Base-by-base conservation (phyloP, 1,284 basidiomycete species). In the Microbotryum violaceum region DNA sequence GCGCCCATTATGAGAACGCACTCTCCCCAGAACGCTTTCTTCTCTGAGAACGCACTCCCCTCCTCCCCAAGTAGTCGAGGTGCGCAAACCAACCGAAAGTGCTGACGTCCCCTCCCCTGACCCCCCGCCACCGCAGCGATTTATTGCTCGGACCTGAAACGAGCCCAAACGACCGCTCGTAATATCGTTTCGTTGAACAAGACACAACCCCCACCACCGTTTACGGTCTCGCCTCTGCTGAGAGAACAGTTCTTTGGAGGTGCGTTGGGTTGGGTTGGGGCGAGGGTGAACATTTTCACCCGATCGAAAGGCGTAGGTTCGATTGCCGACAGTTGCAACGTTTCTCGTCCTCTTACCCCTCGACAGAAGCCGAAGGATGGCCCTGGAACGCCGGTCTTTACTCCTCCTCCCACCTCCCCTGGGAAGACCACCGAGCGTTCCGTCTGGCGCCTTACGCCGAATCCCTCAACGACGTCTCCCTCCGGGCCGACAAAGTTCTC, bases 121-220 rank as follows among this genome's bases (percentile, higher is more conserved):
- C 31, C 29, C 12, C 5, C 4, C 12, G 2, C 8, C 10, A 1
- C 2, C 6, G 5, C 54, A 67, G 81, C 82, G 21, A 87, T 97
- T 62, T 84, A 89, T 74, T 81, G 87, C 9, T 93, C 90, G 0
- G 82, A 87, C 61, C 81, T 96, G 55, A 82, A 85, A 70, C 84
- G 92, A 29, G 89, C 91, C 2, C 77, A 81, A 58, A 79, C 79
- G 67, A 91, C 89, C 0, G 89, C 88, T 0, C 74, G 82, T 60
- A 81, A 82, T 27, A 77, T 91, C 53, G 79, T 79, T 51, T 67
- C 72, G 42, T 62, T 68, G n/a, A 76, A 76, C 64, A 74, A 77
- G n/a, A 78, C 76, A 18, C 81, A 83, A 59, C 73, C 75, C 5
- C 75, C 80, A 20, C 82, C 83, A 1, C 77, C 80, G 2, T 75